Conservation (phyloP, 2,329 filamentous ascomycete genomes). For the Calonectria hawksworthii region DNA sequence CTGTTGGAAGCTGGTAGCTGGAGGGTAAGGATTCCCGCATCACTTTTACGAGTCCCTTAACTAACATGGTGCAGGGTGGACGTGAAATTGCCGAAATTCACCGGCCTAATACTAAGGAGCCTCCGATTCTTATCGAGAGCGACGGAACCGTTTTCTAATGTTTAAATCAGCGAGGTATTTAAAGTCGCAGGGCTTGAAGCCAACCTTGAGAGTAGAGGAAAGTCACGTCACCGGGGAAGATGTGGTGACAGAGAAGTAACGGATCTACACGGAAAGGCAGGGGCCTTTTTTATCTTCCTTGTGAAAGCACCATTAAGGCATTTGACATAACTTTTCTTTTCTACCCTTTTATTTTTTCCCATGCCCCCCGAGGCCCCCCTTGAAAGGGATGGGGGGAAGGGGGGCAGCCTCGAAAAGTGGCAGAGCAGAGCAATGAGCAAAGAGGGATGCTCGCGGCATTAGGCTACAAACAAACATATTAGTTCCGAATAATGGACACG, state of each 20-base stretch:
- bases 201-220: not conserved
- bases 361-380: conserved; percentile 11
- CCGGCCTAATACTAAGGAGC: conserved; percentile 94
- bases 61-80: conserved; percentile 74
- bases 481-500: conserved; percentile 27
- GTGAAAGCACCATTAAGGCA: conserved; percentile 25
- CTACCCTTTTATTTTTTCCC: conserved; percentile 14
- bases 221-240: not conserved
- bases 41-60: not conserved
- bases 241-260: conserved; percentile 11
- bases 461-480: conserved; percentile 18
- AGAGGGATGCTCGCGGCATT: conserved; percentile 13
- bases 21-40: conserved; percentile 77
- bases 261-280: conserved; percentile 12
- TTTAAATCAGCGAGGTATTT: conserved; percentile 24
- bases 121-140: conserved; percentile 95
- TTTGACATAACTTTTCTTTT: conserved; percentile 23
- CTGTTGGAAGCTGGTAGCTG: conserved; percentile 96
- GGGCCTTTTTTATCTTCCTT: conserved; percentile 21
- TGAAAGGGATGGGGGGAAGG: conserved; percentile 14
- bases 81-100: conserved; percentile 96
- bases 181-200: conserved; percentile 14
- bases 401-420: conserved; percentile 24
- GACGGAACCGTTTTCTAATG: conserved; percentile 94
- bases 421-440: conserved; percentile 17